phyloP scores from a whole-genome alignment of 306 rosid genomes.

The Vicia faba region DNA sequence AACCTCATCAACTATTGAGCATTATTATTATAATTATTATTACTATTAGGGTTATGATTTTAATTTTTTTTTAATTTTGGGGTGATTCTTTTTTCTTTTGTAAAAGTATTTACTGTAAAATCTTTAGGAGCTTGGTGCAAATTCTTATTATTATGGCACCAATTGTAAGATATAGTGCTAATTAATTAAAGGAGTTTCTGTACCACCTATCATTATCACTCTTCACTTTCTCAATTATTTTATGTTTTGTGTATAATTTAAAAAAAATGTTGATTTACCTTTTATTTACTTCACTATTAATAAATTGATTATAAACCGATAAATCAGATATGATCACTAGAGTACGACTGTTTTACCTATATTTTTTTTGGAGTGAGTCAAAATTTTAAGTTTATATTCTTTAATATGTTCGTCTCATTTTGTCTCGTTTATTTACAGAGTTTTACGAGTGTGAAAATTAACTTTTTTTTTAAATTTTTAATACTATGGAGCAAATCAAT shows the following conservation, averaged over 20 bases:
- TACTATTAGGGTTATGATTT: constrained; percentile 53
- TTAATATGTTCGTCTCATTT: too few species aligned
- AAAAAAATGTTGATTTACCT: too few species aligned
- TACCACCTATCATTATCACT: constrained; percentile 44
- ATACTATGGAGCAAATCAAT: too few species aligned
- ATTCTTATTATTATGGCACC: constrained; percentile 51
- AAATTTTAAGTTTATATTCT: too few species aligned
- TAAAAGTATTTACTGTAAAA: constrained; percentile 67
- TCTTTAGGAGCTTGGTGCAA: constrained; percentile 64
- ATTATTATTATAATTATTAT: constrained; percentile 40
- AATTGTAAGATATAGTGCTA: constrained; percentile 70
- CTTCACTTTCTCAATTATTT: not conserved
- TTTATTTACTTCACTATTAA: too few species aligned
- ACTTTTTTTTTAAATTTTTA: too few species aligned
- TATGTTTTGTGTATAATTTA: constrained; percentile 43
- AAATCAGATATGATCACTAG: too few species aligned
- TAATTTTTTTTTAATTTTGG: constrained; percentile 46
- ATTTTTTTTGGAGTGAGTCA: too few species aligned
- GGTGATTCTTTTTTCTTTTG: constrained; percentile 33
- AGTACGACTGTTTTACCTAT: too few species aligned
- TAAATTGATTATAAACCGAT: too few species aligned
- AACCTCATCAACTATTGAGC: constrained; percentile 54
- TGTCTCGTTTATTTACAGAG: too few species aligned
- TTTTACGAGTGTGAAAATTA: too few species aligned
- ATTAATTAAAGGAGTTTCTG: constrained; percentile 55